Evolutionary conservation across 1,139 yeast species (phyloP), one percentile per base, ranked within the genome.

Genomic region (Saccharomyces hybrid): DNA sequence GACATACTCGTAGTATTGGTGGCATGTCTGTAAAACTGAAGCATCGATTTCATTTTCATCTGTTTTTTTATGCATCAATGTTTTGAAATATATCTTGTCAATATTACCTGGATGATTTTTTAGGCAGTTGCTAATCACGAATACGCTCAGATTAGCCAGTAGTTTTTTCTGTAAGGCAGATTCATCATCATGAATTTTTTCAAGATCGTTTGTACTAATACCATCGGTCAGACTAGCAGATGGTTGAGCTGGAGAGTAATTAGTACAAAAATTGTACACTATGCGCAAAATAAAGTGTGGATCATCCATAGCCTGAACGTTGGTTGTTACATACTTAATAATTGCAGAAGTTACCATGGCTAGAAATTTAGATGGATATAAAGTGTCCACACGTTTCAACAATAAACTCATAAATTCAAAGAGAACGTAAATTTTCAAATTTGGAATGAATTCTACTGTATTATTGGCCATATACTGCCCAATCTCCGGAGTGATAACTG

Each of bases 291-390:
- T 64, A 53, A 87, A 79, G 16, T 77, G 65, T 7, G 69, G 63
- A 27, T 70, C 67, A 25, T 70, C 62, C 20, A 73, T 57, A 16
- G 59, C 53, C 1, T 68, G 66, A 23, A 67, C 65, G 64, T 81
- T 82, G 11, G 64, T 60, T 28, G 76, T 74, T 13, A 80, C 64
- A 53, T 79, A 75, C 52, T 80, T 81, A 49, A 83, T 67, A 48
- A 82, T 68, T 0, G 88, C 75, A 1, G 84, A 68, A 0, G 83
- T 73, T 1, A 83, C 79, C 79, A 87, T 84, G 1, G 85, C 78
- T 53, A 91, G 72, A 64, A 88, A 88, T 57, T 87, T 77, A 0
- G 96, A 85, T 11, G 96, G 96, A 63, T 84, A 83, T 49, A 78
- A 67, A 0, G 95, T 85, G 47, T 76, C 73, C 11, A 64, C 56